phyloP scores from a whole-genome alignment of 2,329 filamentous ascomycete species.

The Alternaria sp. region DNA sequence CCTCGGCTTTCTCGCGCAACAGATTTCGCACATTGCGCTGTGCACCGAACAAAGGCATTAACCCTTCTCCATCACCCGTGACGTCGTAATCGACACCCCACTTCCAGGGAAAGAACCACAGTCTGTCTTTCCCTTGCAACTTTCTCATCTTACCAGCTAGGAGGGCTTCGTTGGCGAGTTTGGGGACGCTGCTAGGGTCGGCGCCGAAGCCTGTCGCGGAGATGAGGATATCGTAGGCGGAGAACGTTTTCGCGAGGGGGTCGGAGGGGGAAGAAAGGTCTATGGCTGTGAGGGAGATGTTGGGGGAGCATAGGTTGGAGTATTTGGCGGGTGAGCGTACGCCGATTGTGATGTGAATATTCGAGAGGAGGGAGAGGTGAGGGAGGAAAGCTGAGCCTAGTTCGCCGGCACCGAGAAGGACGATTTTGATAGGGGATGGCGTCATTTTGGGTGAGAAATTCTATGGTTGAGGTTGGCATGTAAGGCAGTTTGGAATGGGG shows the following conservation, averaged over 20 bases:
- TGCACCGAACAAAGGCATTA: constrained; percentile 73
- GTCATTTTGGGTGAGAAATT: background rate
- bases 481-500: background rate
- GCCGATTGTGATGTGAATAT: constrained; percentile 61
- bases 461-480: too few relatives aligned
- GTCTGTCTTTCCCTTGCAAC: constrained; percentile 1
- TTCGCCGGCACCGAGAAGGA: constrained; percentile 73
- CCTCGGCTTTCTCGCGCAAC: constrained; percentile 32
- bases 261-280: constrained; percentile 52
- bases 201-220: constrained; percentile 69
- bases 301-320: constrained; percentile 34
- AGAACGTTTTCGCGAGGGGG: constrained; percentile 48
- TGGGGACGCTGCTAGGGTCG: constrained; percentile 64
- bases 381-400: constrained; percentile 66
- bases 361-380: constrained; percentile 60
- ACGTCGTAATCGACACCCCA: constrained; percentile 76
- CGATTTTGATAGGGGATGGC: constrained; percentile 49
- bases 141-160: constrained; percentile 56
- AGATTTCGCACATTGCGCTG: constrained; percentile 59
- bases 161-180: constrained; percentile 65
- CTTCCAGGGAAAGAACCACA: constrained; percentile 73
- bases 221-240: constrained; percentile 64
- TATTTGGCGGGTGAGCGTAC: constrained; percentile 61
- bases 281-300: constrained; percentile 53
- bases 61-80: constrained; percentile 63